These are phyloP conservation scores for Hyphopichia homilentoma DNA, from an alignment of 805 yeast genomes.

Conservation along the genomic window DNA sequence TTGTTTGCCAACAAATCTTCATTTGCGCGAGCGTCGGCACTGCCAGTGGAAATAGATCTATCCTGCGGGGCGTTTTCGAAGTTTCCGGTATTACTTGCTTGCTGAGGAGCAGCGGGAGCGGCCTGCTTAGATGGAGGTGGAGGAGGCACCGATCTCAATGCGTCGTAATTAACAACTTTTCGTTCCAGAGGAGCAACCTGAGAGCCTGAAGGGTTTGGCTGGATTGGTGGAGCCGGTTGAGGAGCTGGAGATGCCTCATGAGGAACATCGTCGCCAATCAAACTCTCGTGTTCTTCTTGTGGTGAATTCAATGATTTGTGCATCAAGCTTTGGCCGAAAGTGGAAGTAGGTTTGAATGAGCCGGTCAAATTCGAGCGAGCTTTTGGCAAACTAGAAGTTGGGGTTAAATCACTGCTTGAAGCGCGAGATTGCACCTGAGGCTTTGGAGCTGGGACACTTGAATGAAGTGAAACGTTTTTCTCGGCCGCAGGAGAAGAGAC, in stretches of 20 bases:
- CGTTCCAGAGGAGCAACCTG: conserved; percentile 9
- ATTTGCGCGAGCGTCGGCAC: conserved; percentile 13
- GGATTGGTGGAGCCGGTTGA: conserved; percentile 12
- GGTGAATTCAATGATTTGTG: conserved; percentile 14
- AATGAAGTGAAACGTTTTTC: conserved; percentile 4
- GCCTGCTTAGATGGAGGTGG: conserved; percentile 28
- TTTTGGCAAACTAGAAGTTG: conserved; percentile 25
- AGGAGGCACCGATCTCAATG: conserved; percentile 46
- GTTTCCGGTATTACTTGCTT: not conserved
- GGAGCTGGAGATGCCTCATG: conserved; percentile 12
- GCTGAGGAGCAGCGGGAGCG: conserved; percentile 13
- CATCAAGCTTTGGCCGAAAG: conserved; percentile 75
- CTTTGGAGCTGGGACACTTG: conserved; percentile 6
- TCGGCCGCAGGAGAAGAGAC: conserved; percentile 9
- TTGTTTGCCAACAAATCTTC: conserved; percentile 54
- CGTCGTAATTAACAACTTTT: conserved; percentile 44
- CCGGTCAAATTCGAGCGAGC: conserved; percentile 29
- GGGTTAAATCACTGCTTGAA: conserved; percentile 33
- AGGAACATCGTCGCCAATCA: conserved; percentile 33
- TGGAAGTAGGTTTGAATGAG: conserved; percentile 75
- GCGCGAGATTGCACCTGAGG: conserved; percentile 19
- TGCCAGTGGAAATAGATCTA: conserved; percentile 1
- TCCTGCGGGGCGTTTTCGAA: conserved; percentile 3
- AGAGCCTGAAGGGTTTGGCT: conserved; percentile 27
- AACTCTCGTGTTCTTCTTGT: conserved; percentile 18